Conservation (phyloP, 2,329 filamentous ascomycete species). For the Colletotrichum abscissum region DNA sequence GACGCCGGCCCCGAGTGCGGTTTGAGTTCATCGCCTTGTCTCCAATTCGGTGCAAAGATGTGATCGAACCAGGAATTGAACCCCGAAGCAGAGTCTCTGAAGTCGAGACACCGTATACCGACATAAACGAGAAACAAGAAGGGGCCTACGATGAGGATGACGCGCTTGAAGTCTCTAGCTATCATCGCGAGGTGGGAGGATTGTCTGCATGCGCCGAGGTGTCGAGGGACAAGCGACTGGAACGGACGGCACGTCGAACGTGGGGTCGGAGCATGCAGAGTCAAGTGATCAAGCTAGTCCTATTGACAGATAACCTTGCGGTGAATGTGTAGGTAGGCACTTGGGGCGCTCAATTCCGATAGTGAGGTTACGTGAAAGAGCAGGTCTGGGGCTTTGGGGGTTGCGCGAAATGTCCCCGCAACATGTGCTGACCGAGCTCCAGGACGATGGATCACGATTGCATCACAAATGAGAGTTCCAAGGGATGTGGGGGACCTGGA, state of each 20-base stretch:
- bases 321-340: not conserved
- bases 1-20: conserved; percentile 42
- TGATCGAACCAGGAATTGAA: conserved; percentile 20
- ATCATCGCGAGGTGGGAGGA: conserved; percentile 42
- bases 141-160: conserved; percentile 45
- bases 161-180: conserved; percentile 45
- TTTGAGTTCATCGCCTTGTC: conserved; percentile 24
- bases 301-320: not conserved
- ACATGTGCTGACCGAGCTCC: not conserved
- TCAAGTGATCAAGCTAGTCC: not conserved
- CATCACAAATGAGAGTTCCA: conserved; percentile 3
- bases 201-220: not conserved
- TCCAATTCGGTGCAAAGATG: conserved; percentile 27
- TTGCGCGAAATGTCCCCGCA: not conserved
- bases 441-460: not conserved
- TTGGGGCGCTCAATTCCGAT: not conserved
- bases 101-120: conserved; percentile 30
- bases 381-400: not conserved
- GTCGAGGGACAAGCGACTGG: not conserved
- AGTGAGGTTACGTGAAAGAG: not conserved
- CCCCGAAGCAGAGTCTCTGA: not conserved
- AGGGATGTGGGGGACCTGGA: conserved; percentile 8
- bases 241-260: not conserved
- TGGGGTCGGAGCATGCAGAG: not conserved
- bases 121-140: conserved; percentile 45